Percentiles rank a stretch among this genome's conserved stretches.
phyloP scores from a whole-genome alignment of 2,329 filamentous ascomycete species.

The Dendrostoma leiphaemia region DNA sequence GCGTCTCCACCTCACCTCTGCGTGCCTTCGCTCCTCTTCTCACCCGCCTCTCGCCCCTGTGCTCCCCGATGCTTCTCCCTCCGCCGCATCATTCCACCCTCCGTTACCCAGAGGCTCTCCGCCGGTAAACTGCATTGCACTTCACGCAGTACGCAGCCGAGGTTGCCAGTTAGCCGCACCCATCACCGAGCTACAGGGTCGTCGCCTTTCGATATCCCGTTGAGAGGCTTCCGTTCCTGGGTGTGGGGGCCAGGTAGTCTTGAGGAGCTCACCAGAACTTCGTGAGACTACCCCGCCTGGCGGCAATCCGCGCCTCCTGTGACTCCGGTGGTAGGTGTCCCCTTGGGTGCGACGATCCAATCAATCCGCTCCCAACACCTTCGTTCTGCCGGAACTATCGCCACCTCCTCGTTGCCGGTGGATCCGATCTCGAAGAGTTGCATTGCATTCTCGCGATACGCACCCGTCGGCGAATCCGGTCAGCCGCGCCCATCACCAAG shows the following conservation, averaged over 20 bases:
- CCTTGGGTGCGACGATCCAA: too few species aligned
- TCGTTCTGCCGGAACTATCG: too few species aligned
- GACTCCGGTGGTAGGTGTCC: background rate
- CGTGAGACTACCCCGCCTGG: background rate
- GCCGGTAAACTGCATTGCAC: constrained; percentile 8
- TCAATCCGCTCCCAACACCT: background rate
- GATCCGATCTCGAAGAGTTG: too few species aligned
- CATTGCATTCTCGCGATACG: too few species aligned
- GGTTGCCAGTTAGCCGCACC: constrained; percentile 2
- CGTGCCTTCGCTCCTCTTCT: background rate
- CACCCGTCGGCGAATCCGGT: too few species aligned
- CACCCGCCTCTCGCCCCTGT: background rate
- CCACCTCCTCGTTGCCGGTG: too few species aligned
- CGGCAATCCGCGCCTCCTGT: background rate
- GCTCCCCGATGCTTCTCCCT: background rate
- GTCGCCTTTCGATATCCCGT: background rate
- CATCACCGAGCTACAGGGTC: constrained; percentile 9
- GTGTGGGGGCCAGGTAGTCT: constrained; percentile 2
- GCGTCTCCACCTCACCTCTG: too few species aligned
- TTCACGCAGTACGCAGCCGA: constrained; percentile 1
- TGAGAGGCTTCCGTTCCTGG: background rate
- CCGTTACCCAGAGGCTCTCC: background rate
- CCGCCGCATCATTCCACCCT: background rate
- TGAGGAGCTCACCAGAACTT: too few species aligned
- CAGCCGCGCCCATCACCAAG: too few species aligned